Evolutionary conservation across 345 rosid genomes (phyloP), one percentile per base, ranked within the genome.

Genomic region (Camelina hispida): DNA sequence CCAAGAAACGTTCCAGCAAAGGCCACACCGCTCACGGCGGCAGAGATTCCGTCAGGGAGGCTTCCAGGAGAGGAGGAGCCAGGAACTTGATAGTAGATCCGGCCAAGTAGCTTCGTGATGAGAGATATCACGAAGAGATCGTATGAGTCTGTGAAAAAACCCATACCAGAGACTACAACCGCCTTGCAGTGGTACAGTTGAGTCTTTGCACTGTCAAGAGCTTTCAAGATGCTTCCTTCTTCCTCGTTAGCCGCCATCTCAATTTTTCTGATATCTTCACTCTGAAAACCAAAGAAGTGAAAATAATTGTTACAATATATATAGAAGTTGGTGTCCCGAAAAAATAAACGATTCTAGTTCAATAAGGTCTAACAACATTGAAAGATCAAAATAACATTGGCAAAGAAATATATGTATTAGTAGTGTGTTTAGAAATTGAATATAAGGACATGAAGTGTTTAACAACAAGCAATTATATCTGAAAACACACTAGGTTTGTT

Each of bases 111-210:
- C 77, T 91, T 91, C 65, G 94, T 91, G 65, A 87, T 84, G 0
- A 87, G 83, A 47, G 97, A 89, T 25, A 91, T 88, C 77, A 89
- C 90, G 6, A 91, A 89, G 18, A 91, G 89, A 63, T 91, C 93
- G 66, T 91, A 87, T 2, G 97, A 86, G 77, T 91, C 93, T 0
- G 94, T 88, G 84, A 91, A 91, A 75, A 91, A 91, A 20, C 97
- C 94, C 94, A 91, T 88, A 11, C 97, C 89, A 13, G 97, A 91
- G 75, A 91, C 80, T 18, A 91, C 70, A 17, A 88, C 82, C 12
- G 94, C 84, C 3, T 82, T 91, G 76, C 79, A 61, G 74, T 86
- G 93, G 75, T 85, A 90, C 81, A 76, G 72, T 69, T 87, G 91
- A 30, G 85, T 77, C 80, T 85, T 84, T 2, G 93, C 88, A 2